These are phyloP conservation scores for Cyberlindnera maritima DNA, from an alignment of 805 yeast species.

Conservation along the genomic window DNA sequence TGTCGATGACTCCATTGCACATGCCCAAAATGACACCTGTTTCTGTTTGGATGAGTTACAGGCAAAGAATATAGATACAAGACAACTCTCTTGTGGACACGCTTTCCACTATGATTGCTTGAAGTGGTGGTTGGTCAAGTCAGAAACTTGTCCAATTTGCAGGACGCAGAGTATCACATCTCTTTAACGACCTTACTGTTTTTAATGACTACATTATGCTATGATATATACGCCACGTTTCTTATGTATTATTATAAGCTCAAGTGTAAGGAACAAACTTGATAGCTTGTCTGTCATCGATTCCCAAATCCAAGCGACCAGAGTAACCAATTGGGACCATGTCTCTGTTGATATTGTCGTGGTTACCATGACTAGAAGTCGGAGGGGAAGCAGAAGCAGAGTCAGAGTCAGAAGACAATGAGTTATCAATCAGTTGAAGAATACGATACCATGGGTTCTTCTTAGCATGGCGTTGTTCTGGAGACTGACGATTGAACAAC, in stretches of 20 bases:
- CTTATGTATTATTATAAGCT: no score
- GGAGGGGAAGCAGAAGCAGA: neutral
- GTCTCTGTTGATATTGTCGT: neutral
- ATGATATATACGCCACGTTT: no score
- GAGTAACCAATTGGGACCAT: conserved; percentile 1
- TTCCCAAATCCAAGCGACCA: neutral
- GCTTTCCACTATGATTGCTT: conserved; percentile 25
- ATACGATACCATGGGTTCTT: conserved; percentile 25
- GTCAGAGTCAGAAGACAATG: no score
- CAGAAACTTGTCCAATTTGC: conserved; percentile 25
- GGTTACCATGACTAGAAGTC: neutral
- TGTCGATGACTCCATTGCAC: no score
- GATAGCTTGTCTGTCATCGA: conserved; percentile 3
- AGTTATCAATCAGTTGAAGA: conserved; percentile 15
- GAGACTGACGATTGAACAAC: conserved; percentile 10
- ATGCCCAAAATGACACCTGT: conserved; percentile 19
- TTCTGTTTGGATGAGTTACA: conserved; percentile 19
- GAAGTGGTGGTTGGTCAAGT: conserved; percentile 25
- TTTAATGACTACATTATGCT: no score
- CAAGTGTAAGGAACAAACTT: conserved; percentile 5
- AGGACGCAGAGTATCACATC: no score
- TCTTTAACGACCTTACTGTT: neutral
- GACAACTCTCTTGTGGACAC: conserved; percentile 18
- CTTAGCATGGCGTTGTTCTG: conserved; percentile 5
- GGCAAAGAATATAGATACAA: conserved; percentile 7